phyloP scores from a whole-genome alignment of 768 basidiomycete species.

The Pleurotus salmoneostramineus region DNA sequence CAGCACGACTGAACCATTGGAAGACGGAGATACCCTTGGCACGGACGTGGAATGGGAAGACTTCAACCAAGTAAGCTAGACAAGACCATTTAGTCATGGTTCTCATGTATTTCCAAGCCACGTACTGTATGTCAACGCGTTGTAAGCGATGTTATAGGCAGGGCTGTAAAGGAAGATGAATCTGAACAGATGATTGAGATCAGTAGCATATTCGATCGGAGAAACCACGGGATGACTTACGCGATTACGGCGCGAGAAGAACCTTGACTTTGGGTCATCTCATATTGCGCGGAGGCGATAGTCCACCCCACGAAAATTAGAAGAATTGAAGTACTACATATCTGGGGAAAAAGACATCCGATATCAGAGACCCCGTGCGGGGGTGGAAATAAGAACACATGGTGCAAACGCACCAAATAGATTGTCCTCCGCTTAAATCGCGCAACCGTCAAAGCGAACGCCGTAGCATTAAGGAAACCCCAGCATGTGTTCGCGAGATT shows the following conservation, averaged over 20 bases:
- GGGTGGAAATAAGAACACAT: not conserved
- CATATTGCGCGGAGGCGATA: conserved; percentile 45
- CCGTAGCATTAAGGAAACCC: conserved; percentile 50
- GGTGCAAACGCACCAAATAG: conserved; percentile 38
- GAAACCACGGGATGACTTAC: conserved; percentile 20
- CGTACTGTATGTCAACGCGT: conserved; percentile 53
- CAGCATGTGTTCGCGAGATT: conserved; percentile 52
- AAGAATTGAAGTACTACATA: conserved; percentile 43
- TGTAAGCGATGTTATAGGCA: conserved; percentile 51
- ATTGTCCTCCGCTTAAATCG: conserved; percentile 43
- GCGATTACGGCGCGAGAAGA: conserved; percentile 48
- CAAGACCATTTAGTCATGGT: not conserved
- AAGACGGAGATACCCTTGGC: conserved; percentile 59
- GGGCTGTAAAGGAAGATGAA: conserved; percentile 58
- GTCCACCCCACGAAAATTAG: conserved; percentile 52
- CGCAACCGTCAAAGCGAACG: conserved; percentile 44
- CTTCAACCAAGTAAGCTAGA: conserved; percentile 59
- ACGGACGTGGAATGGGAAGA: conserved; percentile 63
- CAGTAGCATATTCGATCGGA: not conserved
- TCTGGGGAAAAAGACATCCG: conserved; percentile 17
- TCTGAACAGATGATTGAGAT: conserved; percentile 18
- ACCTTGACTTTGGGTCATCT: conserved; percentile 32
- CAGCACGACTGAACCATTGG: conserved; percentile 53
- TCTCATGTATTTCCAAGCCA: not conserved
- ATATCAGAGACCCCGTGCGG: not conserved